These are phyloP conservation scores for Parastagonospora avenae DNA, from an alignment of 2,329 filamentous ascomycete genomes.

Conservation along the genomic window DNA sequence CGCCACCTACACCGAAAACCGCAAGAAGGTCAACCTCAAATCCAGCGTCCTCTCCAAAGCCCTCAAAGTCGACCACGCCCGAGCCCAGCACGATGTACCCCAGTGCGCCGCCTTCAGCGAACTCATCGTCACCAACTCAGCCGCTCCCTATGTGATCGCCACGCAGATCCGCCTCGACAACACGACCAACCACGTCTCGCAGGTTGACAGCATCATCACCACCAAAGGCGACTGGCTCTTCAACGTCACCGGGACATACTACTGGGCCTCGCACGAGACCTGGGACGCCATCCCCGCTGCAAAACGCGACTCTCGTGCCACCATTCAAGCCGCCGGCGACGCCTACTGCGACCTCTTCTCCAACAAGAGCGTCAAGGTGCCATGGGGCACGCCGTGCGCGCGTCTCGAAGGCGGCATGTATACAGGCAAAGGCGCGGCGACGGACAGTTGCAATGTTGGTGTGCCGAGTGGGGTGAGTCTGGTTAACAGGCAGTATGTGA, in stretches of 20 bases:
- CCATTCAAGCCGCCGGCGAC: constrained; percentile 34
- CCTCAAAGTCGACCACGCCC: constrained; percentile 29
- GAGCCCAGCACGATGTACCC: constrained; percentile 30
- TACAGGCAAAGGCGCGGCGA: constrained; percentile 30
- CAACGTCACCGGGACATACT: constrained; percentile 34
- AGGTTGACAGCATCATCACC: constrained; percentile 34
- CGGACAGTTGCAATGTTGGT: constrained; percentile 33
- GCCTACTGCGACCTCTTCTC: constrained; percentile 37
- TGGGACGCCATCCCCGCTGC: constrained; percentile 25
- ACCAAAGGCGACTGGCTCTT: constrained; percentile 39
- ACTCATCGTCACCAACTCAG: constrained; percentile 30
- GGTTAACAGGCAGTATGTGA: constrained; percentile 35
- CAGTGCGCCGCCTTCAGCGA: constrained; percentile 38
- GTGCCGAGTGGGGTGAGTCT: constrained; percentile 34
- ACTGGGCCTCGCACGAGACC: constrained; percentile 32
- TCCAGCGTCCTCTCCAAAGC: constrained; percentile 28
- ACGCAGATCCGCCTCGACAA: constrained; percentile 33
- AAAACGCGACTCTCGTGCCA: constrained; percentile 24
- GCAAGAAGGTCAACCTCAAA: constrained; percentile 23
- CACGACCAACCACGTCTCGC: constrained; percentile 20
- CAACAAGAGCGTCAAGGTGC: constrained; percentile 31
- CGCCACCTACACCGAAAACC: constrained; percentile 33
- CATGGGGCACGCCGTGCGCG: constrained; percentile 36
- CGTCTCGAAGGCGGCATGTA: constrained; percentile 35
- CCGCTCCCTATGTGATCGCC: constrained; percentile 36